phyloP scores from a whole-genome alignment of 305 asterid genomes.

The Fraxinus latifolia region DNA sequence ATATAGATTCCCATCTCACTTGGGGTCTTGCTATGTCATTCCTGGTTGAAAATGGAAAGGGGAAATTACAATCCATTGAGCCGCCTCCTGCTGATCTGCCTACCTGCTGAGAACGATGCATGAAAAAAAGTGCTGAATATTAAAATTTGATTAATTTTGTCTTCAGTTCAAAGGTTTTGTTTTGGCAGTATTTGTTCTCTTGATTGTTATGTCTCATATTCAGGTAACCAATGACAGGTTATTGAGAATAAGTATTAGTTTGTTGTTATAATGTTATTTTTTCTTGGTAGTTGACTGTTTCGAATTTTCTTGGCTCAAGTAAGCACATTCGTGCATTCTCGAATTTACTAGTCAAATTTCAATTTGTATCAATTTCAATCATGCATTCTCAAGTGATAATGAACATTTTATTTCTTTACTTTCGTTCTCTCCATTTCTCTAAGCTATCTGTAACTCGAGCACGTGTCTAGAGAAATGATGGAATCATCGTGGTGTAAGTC shows the following conservation, averaged over 20 bases:
- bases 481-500: neutral
- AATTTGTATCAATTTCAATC: neutral
- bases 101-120: constrained; percentile 26
- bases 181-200: neutral
- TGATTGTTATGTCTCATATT: neutral
- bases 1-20: constrained; percentile 49
- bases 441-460: neutral
- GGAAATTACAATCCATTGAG: constrained; percentile 31
- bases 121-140: neutral
- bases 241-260: neutral
- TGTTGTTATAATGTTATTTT: neutral
- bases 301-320: neutral
- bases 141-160: neutral
- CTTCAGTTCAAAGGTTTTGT: neutral
- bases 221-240: neutral
- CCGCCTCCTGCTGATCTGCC: constrained; percentile 47
- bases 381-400: neutral
- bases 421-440: neutral
- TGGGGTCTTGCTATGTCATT: constrained; percentile 47
- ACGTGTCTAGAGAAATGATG: neutral
- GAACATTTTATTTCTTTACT: neutral
- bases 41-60: constrained; percentile 40
- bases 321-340: neutral
- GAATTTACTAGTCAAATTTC: neutral
- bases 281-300: neutral